Evolutionary conservation across 768 basidiomycete species (phyloP).

Genomic region (Baorangia bicolor): DNA sequence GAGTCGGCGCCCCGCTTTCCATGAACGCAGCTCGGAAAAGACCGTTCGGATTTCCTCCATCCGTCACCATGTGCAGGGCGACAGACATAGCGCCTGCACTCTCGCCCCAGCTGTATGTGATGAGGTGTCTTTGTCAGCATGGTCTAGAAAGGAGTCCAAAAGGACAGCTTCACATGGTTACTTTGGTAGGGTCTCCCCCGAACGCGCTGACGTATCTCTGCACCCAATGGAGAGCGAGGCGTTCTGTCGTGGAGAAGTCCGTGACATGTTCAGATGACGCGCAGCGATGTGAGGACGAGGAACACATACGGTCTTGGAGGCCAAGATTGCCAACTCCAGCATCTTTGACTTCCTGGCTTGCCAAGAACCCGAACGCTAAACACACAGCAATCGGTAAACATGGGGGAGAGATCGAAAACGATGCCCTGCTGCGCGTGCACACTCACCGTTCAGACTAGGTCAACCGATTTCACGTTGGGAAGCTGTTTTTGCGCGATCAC

Average conservation of each 20-base stretch:
- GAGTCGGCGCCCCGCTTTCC: slow-evolving; percentile 41
- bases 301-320: slow-evolving; percentile 41
- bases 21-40: slow-evolving; percentile 35
- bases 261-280: background rate
- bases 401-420: no score
- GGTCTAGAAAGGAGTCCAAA: background rate
- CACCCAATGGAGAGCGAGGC: slow-evolving; percentile 50
- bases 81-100: slow-evolving; percentile 39
- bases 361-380: slow-evolving; percentile 41
- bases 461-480: no score
- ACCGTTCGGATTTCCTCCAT: slow-evolving; percentile 22
- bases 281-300: background rate
- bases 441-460: slow-evolving; percentile 10
- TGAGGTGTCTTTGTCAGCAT: background rate
- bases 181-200: slow-evolving; percentile 56
- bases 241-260: slow-evolving; percentile 20
- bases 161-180: slow-evolving; percentile 24
- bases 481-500: no score
- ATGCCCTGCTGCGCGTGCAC: background rate
- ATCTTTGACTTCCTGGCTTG: slow-evolving; percentile 37
- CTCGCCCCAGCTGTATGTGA: slow-evolving; percentile 30
- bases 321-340: slow-evolving; percentile 49
- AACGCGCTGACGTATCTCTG: slow-evolving; percentile 58
- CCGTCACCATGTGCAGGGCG: slow-evolving; percentile 29
- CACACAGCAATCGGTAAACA: background rate